Percentiles rank a stretch among this genome's conserved stretches.
These are phyloP conservation scores for Moringa oleifera DNA, from an alignment of 345 rosid genomes.

Conservation along the genomic window DNA sequence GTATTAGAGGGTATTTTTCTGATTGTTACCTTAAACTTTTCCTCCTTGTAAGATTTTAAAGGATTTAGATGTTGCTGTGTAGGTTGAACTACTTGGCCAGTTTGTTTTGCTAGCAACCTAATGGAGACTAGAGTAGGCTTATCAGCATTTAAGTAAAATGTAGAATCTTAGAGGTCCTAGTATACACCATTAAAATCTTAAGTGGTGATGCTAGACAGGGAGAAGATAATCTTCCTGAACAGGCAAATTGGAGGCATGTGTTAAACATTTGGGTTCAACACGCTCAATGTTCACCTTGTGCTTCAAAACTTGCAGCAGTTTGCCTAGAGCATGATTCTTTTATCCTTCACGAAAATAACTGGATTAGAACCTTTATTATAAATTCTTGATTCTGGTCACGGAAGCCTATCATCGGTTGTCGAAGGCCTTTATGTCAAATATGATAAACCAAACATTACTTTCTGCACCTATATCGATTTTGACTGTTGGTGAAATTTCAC, in stretches of 20 bases:
- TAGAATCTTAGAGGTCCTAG: neutral
- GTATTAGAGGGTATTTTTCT: conserved; percentile 49
- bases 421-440: neutral
- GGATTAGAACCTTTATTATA: neutral
- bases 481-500: neutral
- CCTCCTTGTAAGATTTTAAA: neutral
- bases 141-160: neutral
- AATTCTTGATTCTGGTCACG: neutral
- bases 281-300: neutral
- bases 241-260: too few relatives aligned
- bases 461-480: neutral
- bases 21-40: neutral
- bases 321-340: conserved; percentile 3
- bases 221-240: neutral
- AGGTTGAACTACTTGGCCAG: neutral
- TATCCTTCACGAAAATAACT: conserved; percentile 1
- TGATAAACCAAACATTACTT: neutral
- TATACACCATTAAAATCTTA: neutral
- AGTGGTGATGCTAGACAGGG: too few relatives aligned
- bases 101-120: neutral
- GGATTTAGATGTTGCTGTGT: neutral
- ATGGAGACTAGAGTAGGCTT: neutral
- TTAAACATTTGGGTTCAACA: neutral
- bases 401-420: conserved; percentile 2
- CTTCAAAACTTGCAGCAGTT: neutral